Base-by-base conservation (phyloP, 805 yeast genomes). In the Trichomonascus vanleenenianus region DNA sequence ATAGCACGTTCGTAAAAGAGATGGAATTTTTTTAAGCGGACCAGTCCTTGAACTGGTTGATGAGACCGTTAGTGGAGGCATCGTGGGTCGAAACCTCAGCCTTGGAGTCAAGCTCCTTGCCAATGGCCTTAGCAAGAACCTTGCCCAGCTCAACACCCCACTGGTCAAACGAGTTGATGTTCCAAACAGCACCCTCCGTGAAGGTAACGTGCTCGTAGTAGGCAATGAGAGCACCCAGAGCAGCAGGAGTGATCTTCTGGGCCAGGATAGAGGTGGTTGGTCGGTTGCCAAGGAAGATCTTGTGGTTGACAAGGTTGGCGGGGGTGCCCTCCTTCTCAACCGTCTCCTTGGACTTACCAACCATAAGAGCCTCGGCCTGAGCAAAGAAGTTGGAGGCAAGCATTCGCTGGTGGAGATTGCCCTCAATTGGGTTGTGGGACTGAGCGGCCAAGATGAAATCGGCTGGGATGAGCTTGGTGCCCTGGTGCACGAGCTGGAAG, bases 101-200 rank as follows among this genome's bases (percentile, higher is more conserved):
- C 27, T 70, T 59, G 62, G 75, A 78, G 58, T 84, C 85, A 63
- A 93, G 80, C 72, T 93, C 97, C 59, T 77, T 77, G 60, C 94
- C 91, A 62, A 93, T 91, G 49, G 77, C 93, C 81, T 93, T 93
- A 64, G 98, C 98, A 64, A 93, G 79, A 44, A 84, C 94, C 74
- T 93, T 93, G 67, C 98, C 98, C 60, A 93, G 84, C 74, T 93
- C 98, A 61, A 93, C 98, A 71, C 98, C 98, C 96, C 97, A 93
- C 76, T 93, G 98, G 75, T 93, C 98, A 65, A 87, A 93, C 15
- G 97, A 91, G 81, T 93, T 93, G 75, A 93, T 89, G 79, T 94
- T 93, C 98, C 98, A 91, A 62, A 93, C 72, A 48, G 98, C 98
- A 72, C 98, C 98, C 74, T 93, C 98, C 49, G 89, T 89, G 72